Evolutionary conservation across 1,284 basidiomycete genomes (phyloP), one percentile per base, ranked within the genome.

Genomic region (Golubevia pallescens): DNA sequence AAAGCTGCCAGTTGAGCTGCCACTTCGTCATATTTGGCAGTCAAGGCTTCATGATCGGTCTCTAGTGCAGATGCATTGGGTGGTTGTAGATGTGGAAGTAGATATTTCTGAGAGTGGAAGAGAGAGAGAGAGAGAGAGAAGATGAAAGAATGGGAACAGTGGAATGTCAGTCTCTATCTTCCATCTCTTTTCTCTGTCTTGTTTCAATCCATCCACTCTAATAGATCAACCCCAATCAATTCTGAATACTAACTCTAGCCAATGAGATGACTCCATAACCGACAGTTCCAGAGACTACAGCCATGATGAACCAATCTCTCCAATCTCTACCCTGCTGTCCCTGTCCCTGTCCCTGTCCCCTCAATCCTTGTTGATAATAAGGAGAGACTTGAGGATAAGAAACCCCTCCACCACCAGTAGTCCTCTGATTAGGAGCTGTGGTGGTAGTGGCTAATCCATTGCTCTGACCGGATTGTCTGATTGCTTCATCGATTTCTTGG

Each of bases 21-120:
- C 1, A 95, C 95, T 19, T 92, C 93, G 86, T 98, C 96, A 84
- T 97, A 99, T 78, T 97, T 94, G 42, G 92, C 92, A 7, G 91
- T 91, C 61, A 99, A 89, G 1, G 91, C 91, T 72, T 93, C 90
- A 23, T 93, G 90, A 71, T 97, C 95, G 62, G 90, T 89, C 86
- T 97, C 93, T 82, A 98, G 97, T 2, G 93, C 92, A 19, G 93
- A 93, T 2, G 91, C 89, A 1, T 92, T 90, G 1, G 96, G 96
- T 7, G 97, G 95, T 84, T 91, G 91, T 2, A 99, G 90, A 86
- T 98, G 93, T 0, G 97, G 97, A 14, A 93, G 87, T 28, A 99
- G 88, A 86, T 93, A 96, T 91, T 95, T 97, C 92, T 95, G 80
- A 19, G 59, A 70, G 53, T 21, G 23, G 58, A 24, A 34, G 19